These are phyloP conservation scores for Nitzschia inconspicua DNA, from an alignment of 108 stramenopile species.

Conservation along the genomic window DNA sequence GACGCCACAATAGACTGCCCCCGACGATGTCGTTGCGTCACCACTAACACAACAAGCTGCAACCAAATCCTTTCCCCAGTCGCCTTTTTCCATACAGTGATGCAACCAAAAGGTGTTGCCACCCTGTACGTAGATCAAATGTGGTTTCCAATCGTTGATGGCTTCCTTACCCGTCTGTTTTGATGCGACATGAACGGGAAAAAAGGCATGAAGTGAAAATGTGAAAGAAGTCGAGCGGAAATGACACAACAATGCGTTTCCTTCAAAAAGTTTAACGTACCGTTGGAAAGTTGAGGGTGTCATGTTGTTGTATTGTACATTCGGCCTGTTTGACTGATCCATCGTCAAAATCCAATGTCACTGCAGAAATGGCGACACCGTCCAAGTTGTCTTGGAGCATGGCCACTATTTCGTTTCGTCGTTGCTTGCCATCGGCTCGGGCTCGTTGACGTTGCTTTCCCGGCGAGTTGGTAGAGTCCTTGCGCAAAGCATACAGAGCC, in stretches of 20 bases:
- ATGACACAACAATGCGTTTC: background rate
- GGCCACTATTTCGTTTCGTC: conserved; percentile 51
- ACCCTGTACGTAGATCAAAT: conserved; percentile 83
- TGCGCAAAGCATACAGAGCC: conserved; percentile 81
- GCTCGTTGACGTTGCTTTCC: conserved; percentile 88
- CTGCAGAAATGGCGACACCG: conserved; percentile 13
- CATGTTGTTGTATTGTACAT: conserved; percentile 23
- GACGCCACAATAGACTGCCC: conserved; percentile 73
- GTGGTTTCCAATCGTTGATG: conserved; percentile 60
- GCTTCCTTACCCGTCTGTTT: conserved; percentile 39
- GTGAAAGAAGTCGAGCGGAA: background rate
- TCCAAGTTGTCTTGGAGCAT: conserved; percentile 38
- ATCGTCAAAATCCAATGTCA: conserved; percentile 76
- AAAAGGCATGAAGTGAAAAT: background rate
- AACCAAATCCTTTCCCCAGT: conserved; percentile 36
- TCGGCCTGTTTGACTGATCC: conserved; percentile 68
- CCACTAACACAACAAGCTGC: conserved; percentile 23
- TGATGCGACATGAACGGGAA: background rate
- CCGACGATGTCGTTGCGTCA: background rate
- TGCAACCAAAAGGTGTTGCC: conserved; percentile 92
- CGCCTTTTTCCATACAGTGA: conserved; percentile 73
- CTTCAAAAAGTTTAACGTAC: conserved; percentile 7
- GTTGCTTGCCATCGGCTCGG: conserved; percentile 74
- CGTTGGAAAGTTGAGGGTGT: conserved; percentile 32
- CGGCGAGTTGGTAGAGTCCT: conserved; percentile 56